Percentiles rank a stretch among this genome's conserved stretches.
phyloP scores from a whole-genome alignment of 73 alveolate genomes.

The Paramecium sonneborni region DNA sequence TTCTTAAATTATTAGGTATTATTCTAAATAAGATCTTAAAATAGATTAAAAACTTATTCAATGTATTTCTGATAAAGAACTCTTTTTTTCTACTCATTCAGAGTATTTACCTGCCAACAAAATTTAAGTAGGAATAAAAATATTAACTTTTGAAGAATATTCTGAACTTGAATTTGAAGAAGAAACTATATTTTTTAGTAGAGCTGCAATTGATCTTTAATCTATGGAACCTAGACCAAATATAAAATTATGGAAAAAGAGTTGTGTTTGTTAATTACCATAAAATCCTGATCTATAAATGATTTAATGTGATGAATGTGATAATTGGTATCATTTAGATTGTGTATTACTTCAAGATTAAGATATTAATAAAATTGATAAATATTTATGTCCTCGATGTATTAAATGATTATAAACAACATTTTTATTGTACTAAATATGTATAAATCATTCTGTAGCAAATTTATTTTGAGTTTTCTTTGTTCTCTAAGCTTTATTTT shows the following conservation, averaged over 20 bases:
- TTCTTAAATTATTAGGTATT: slow-evolving; percentile 63
- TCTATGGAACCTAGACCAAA: slow-evolving; percentile 78
- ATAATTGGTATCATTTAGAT: slow-evolving; percentile 88
- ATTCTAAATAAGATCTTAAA: slow-evolving; percentile 81
- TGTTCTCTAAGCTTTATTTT: slow-evolving; percentile 60
- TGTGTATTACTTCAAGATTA: slow-evolving; percentile 83
- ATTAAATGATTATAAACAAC: background rate
- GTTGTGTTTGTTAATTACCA: slow-evolving; percentile 87
- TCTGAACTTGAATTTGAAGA: slow-evolving; percentile 78
- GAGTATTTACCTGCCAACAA: slow-evolving; percentile 86
- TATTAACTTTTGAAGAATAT: slow-evolving; percentile 85
- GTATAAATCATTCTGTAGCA: slow-evolving; percentile 26
- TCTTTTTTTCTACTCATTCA: slow-evolving; percentile 85
- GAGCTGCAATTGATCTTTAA: slow-evolving; percentile 85
- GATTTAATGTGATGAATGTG: slow-evolving; percentile 90
- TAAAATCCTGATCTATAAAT: slow-evolving; percentile 90
- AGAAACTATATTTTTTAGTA: slow-evolving; percentile 76
- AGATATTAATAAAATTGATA: slow-evolving; percentile 70
- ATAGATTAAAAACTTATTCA: slow-evolving; percentile 72
- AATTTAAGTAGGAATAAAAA: slow-evolving; percentile 76
- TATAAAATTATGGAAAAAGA: slow-evolving; percentile 85
- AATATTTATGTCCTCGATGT: slow-evolving; percentile 31
- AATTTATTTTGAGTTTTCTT: slow-evolving; percentile 40
- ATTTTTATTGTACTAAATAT: slow-evolving; percentile 11
- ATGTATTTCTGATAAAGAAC: slow-evolving; percentile 87